phyloP scores from a whole-genome alignment of 2,329 filamentous ascomycete species.

The Trichoderma koningiopsis region DNA sequence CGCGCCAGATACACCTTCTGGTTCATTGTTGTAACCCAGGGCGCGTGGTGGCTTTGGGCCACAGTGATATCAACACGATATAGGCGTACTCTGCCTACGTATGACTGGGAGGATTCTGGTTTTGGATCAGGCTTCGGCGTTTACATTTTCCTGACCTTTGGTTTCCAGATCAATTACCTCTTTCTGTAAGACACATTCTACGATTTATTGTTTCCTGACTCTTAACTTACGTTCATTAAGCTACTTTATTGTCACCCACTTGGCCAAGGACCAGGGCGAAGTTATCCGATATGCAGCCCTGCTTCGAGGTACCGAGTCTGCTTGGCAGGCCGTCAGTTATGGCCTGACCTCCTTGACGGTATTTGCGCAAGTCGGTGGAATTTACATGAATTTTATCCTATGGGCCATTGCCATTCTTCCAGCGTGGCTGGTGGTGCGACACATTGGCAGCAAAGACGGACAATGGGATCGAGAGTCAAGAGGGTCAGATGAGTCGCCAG shows the following conservation, averaged over 20 bases:
- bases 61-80: slow-evolving; percentile 66
- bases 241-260: slow-evolving; percentile 70
- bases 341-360: slow-evolving; percentile 63
- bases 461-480: slow-evolving; percentile 20
- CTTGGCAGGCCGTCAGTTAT: slow-evolving; percentile 73
- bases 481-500: slow-evolving; percentile 4
- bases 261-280: slow-evolving; percentile 63
- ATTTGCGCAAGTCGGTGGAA: slow-evolving; percentile 65
- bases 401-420: slow-evolving; percentile 67
- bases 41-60: slow-evolving; percentile 73
- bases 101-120: slow-evolving; percentile 65
- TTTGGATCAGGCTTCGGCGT: slow-evolving; percentile 69
- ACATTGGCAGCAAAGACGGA: slow-evolving; percentile 35
- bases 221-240: slow-evolving; percentile 37
- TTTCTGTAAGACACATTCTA: slow-evolving; percentile 54
- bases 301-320: slow-evolving; percentile 70
- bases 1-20: slow-evolving; percentile 59
- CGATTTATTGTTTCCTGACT: background rate
- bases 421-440: slow-evolving; percentile 65
- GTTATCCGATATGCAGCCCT: slow-evolving; percentile 69
- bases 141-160: slow-evolving; percentile 66
- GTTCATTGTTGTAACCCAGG: slow-evolving; percentile 58
- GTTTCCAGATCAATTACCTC: slow-evolving; percentile 74
- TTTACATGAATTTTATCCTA: slow-evolving; percentile 71
- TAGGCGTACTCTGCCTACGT: slow-evolving; percentile 56